These are phyloP conservation scores for Leishmania martiniquensis DNA, from an alignment of 208 protist species.

Conservation along the genomic window DNA sequence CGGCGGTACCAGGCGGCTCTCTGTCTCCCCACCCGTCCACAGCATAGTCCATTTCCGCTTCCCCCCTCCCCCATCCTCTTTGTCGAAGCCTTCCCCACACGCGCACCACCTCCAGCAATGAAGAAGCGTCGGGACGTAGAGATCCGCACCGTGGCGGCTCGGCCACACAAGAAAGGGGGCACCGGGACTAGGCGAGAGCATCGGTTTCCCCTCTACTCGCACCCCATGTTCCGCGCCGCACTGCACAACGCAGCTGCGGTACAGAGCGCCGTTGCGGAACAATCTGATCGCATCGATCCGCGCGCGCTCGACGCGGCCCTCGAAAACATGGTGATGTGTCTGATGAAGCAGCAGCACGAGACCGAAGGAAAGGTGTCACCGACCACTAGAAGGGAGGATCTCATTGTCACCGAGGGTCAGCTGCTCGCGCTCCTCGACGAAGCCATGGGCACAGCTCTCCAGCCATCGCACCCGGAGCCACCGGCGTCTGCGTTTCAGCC, in stretches of 20 bases:
- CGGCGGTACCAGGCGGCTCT: too few relatives aligned
- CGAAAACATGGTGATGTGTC: constrained; percentile 47
- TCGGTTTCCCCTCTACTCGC: constrained; percentile 72
- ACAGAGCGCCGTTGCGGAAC: constrained; percentile 5
- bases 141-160: not conserved
- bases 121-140: constrained; percentile 2
- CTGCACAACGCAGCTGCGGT: constrained; percentile 11
- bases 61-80: not conserved
- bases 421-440: constrained; percentile 18
- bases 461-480: not conserved
- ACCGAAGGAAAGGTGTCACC: not conserved
- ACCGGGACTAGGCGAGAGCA: constrained; percentile 36
- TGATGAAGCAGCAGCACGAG: constrained; percentile 33
- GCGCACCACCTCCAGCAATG: not conserved
- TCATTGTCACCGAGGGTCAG: constrained; percentile 16
- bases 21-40: not conserved
- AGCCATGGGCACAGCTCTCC: not conserved
- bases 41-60: not conserved
- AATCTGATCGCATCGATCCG: constrained; percentile 13
- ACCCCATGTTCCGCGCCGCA: constrained; percentile 61
- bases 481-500: not conserved
- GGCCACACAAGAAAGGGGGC: constrained; percentile 27
- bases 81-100: not conserved
- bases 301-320: constrained; percentile 35
- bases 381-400: not conserved